Base-by-base conservation (phyloP, 805 yeast genomes). In the Torulaspora delbrueckii region DNA sequence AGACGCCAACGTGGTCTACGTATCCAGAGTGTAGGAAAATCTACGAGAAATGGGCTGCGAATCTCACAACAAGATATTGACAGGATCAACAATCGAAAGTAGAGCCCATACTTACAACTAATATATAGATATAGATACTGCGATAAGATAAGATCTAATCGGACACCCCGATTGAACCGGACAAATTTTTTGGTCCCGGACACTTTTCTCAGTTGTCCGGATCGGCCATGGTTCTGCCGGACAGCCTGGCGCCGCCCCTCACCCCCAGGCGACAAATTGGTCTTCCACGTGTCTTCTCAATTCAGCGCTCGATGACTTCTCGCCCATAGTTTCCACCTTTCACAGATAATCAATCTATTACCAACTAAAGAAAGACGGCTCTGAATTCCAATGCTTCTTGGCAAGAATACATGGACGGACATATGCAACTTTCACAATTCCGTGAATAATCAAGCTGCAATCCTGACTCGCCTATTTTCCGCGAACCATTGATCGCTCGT, bases 41-140 rank as follows among this genome's bases (percentile, higher is more conserved):
- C 80, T 24, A 88, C 96, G 0, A 71, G 84, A 51, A 83, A 86
- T 54, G 97, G 97, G 2, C 69, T 90, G 51, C 74, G 81, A 13
- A 76, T 89, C 18, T 77, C 87, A 10, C 77, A 79, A 51, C 67
- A 65, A 13, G 96, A 88, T 40, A 80, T 88, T 40, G 83, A 75
- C 22, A 72, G 68, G 38, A 63, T 76, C 33, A 68, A 67, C 33
- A 65, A 26, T 27, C 10, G 7, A 25, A 19, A 30, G 16, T 18
- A 24, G 18, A n/a, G 8, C 2, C 28, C 6, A 22, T 23, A 14
- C 22, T 3, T n/a, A 19, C 23, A 23, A 31, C 34, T 31, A 3
- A 26, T 10, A 10, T 26, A 26, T n/a, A 26, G 5, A 8, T 3
- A 26, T 7, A 8, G 6, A 19, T 19, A 19, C 22, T 4, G 30